A percentile compares a stretch with the other conserved stretches of the same genome.
Conservation (phyloP, 1,284 basidiomycete species). For the Cryptococcus sp. region DNA sequence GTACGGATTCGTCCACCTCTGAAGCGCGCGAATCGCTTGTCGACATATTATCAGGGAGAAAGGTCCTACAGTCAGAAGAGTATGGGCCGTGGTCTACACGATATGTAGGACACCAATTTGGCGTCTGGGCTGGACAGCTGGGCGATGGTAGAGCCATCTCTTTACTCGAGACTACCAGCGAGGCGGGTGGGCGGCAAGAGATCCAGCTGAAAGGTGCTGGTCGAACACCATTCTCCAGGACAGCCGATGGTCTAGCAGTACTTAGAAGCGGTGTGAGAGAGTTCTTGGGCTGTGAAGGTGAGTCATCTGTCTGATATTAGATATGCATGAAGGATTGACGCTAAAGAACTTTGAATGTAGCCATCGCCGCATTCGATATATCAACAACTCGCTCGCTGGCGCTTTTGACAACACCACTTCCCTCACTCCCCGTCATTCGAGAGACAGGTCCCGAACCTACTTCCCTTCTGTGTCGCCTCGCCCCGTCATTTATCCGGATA, state of each 20-base stretch:
- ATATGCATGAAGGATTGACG: not conserved
- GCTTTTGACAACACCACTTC: constrained; percentile 69
- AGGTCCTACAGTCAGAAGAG: constrained; percentile 64
- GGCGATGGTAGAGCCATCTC: constrained; percentile 94
- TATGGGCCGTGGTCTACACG: constrained; percentile 87
- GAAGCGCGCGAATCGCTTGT: constrained; percentile 67
- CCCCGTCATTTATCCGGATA: constrained; percentile 88
- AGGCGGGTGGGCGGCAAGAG: constrained; percentile 66
- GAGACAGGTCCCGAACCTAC: constrained; percentile 74
- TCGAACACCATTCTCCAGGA: constrained; percentile 87
- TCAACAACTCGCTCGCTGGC: constrained; percentile 87
- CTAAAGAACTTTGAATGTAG: constrained; percentile 52
- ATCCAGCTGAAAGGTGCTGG: constrained; percentile 94
- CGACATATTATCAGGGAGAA: constrained; percentile 76
- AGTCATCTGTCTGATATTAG: constrained; percentile 10
- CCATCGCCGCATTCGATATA: constrained; percentile 81
- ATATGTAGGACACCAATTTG: constrained; percentile 89
- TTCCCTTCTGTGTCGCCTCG: constrained; percentile 78
- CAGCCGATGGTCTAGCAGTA: constrained; percentile 90
- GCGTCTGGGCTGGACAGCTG: constrained; percentile 90
- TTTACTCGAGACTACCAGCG: constrained; percentile 73
- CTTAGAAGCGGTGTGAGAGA: constrained; percentile 89
- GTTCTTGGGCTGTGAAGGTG: constrained; percentile 83
- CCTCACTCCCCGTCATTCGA: constrained; percentile 69
- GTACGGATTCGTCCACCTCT: constrained; percentile 15